Percentiles rank a stretch among this genome's conserved stretches.
Conservation (phyloP, 2,329 filamentous ascomycete genomes). For the Elsinoe batatas region DNA sequence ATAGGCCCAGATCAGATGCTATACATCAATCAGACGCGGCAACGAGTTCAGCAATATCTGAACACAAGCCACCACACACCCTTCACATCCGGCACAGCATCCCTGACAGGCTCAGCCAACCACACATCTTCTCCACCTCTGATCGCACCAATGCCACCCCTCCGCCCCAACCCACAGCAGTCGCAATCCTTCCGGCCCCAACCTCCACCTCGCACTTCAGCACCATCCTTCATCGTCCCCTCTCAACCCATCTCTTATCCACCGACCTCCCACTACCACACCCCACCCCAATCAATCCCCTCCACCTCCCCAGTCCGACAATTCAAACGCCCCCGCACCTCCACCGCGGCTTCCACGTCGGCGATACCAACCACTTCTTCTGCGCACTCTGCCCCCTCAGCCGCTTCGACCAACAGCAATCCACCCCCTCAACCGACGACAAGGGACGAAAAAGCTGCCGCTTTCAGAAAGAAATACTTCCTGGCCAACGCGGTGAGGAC, state of each 20-base stretch:
- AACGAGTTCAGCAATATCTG: background rate
- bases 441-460: constrained; percentile 16
- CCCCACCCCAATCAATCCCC: background rate
- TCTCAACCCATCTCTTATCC: background rate
- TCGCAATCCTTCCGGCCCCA: background rate
- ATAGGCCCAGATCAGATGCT: background rate
- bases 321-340: constrained; percentile 3
- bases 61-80: background rate
- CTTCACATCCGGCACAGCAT: background rate
- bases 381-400: background rate
- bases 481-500: constrained; percentile 25
- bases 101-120: background rate
- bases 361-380: background rate
- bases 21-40: background rate
- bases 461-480: constrained; percentile 23
- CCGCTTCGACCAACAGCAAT: background rate
- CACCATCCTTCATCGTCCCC: background rate
- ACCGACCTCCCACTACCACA: background rate
- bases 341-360: background rate
- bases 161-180: background rate
- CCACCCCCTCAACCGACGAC: no score
- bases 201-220: background rate
- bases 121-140: constrained; percentile 3
- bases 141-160: background rate
- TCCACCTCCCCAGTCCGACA: background rate